Evolutionary conservation across 306 rosid species (phyloP), one percentile per base, ranked within the genome.

Genomic region (Prinsepia uniflora): DNA sequence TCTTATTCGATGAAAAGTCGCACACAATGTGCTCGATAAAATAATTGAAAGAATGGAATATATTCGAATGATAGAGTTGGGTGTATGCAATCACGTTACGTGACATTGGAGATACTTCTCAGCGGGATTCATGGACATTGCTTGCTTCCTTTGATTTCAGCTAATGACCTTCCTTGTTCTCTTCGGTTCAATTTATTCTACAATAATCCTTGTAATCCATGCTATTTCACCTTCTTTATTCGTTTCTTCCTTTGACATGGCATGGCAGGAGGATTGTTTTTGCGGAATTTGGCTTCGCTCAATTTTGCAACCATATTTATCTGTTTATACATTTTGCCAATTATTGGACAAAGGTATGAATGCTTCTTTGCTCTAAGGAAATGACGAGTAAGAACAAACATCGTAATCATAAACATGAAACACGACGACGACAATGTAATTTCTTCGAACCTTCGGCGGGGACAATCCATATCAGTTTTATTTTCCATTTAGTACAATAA

Each of bases 51-150:
- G 47, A 75, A 74, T 56, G 77, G 78, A 73, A 75, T 58, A 52
- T 77, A 44, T 62, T 73, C 56, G 30, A 72, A 62, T 24, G 75
- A 41, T 19, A 42, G 47, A 50, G 47, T 49, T 67, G 72, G 72
- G 72, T 36, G 66, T n/a, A n/a, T 53, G 58, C 58, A 18, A 18
- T 30, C 36, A 30, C 36, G 36, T 30, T 30, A 48, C 53, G 17
- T 48, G 53, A 13, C 17, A 48, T 11, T 13, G 36, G 36, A 30
- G 36, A 30, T 30, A 30, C 3, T 30, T 3, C 15, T 53, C 6
- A 58, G 24, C 54, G 46, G 17, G 30, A 82, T 68, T 66, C 82
- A 46, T 59, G 76, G 88, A 20, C 77, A 30, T 84, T 78, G 89
- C 80, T 85, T 72, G 56, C 53, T 73, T 74, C 64, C 34, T 40